Evolutionary conservation across 768 basidiomycete species (phyloP).

Genomic region (Kondoa malvinella): DNA sequence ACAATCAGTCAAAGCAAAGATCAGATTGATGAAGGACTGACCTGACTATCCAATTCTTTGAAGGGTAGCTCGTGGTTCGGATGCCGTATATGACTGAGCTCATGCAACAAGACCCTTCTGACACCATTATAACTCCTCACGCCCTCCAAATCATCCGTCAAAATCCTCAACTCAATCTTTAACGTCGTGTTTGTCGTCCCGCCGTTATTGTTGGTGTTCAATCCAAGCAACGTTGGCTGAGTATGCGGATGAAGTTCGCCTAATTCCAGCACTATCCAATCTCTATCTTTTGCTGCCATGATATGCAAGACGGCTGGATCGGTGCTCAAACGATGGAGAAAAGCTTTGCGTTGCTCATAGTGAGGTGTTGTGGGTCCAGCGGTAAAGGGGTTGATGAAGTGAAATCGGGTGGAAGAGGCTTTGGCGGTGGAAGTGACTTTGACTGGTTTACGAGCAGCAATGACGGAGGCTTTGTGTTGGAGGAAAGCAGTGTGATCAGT

Average conservation of each 20-base stretch:
- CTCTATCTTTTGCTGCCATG: neutral
- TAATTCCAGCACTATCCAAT: neutral
- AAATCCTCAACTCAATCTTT: neutral
- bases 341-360: neutral
- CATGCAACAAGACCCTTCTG: conserved; percentile 5
- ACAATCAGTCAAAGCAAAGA: neutral
- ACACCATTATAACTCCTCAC: conserved; percentile 2
- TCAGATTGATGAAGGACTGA: neutral
- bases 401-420: neutral
- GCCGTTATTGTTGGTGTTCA: neutral
- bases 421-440: neutral
- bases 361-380: neutral
- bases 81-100: conserved; percentile 1
- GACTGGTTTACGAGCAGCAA: neutral
- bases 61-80: conserved; percentile 3
- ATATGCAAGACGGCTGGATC: conserved; percentile 1
- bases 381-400: neutral
- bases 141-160: conserved; percentile 2
- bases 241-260: neutral
- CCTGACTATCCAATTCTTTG: neutral
- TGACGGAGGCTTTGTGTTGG: neutral
- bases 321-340: neutral
- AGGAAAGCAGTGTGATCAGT: neutral
- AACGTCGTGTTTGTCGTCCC: neutral
- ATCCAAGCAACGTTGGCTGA: neutral